Conservation (phyloP, 805 yeast species). For the Candida tammaniensis region DNA sequence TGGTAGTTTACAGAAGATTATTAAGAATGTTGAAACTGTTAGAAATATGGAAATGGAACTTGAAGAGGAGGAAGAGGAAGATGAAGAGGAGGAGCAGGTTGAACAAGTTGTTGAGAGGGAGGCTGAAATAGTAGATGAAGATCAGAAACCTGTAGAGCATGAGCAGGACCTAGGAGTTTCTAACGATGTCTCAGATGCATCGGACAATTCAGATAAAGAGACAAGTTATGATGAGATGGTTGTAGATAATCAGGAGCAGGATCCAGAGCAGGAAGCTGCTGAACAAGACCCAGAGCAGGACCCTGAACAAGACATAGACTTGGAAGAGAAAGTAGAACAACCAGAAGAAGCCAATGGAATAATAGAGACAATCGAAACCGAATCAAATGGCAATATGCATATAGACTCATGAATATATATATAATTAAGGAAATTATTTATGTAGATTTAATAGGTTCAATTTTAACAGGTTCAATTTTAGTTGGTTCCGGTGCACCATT, state of each 20-base stretch:
- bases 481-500: conserved; percentile 34
- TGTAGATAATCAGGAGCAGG: too few relatives aligned
- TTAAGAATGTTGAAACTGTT: conserved; percentile 28
- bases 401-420: too few relatives aligned
- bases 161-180: conserved; percentile 2
- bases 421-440: too few relatives aligned
- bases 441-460: too few relatives aligned
- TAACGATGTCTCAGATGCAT: background rate
- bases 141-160: conserved; percentile 1
- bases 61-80: conserved; percentile 13
- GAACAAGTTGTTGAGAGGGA: background rate
- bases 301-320: background rate
- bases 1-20: conserved; percentile 21
- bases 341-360: too few relatives aligned
- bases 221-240: too few relatives aligned
- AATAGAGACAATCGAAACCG: too few relatives aligned
- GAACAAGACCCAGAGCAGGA: background rate
- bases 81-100: conserved; percentile 10
- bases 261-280: background rate
- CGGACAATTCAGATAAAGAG: background rate
- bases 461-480: too few relatives aligned
- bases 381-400: too few relatives aligned
- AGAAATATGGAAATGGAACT: conserved; percentile 17
- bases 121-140: conserved; percentile 2
- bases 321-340: background rate